phyloP scores from a whole-genome alignment of 1,139 yeast species.

The Candida neerlandica region DNA sequence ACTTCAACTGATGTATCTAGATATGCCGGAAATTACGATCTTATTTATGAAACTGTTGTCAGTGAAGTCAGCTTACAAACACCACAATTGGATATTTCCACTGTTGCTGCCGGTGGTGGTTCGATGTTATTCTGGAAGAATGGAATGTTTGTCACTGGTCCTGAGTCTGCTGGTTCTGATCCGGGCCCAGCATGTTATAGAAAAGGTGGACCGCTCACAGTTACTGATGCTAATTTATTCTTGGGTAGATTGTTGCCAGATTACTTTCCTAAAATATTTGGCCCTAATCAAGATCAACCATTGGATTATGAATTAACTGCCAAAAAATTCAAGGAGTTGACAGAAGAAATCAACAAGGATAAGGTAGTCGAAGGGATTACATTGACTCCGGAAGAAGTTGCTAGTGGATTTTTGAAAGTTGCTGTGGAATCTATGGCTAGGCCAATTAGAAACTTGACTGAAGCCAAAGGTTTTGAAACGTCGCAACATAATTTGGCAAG shows the following conservation, averaged over 20 bases:
- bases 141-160: conserved; percentile 51
- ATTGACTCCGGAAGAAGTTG: conserved; percentile 44
- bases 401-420: conserved; percentile 45
- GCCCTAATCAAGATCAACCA: conserved; percentile 44
- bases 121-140: conserved; percentile 48
- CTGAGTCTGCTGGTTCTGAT: conserved; percentile 50
- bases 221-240: conserved; percentile 48
- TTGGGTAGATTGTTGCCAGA: conserved; percentile 45
- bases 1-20: conserved; percentile 52
- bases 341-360: conserved; percentile 35
- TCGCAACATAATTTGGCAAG: conserved; percentile 46
- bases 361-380: conserved; percentile 21
- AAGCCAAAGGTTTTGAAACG: conserved; percentile 45
- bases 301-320: conserved; percentile 37
- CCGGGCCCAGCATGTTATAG: conserved; percentile 53
- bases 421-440: conserved; percentile 52
- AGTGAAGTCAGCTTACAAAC: conserved; percentile 47
- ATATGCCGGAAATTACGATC: conserved; percentile 41
- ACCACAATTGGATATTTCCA: conserved; percentile 49
- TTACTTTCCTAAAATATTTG: conserved; percentile 46
- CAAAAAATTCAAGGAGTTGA: conserved; percentile 33
- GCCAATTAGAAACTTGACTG: conserved; percentile 47
- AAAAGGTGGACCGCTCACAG: conserved; percentile 51
- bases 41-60: conserved; percentile 47
- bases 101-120: conserved; percentile 54